Conservation (phyloP, 345 rosid species). For the Dipteronia dyeriana region DNA sequence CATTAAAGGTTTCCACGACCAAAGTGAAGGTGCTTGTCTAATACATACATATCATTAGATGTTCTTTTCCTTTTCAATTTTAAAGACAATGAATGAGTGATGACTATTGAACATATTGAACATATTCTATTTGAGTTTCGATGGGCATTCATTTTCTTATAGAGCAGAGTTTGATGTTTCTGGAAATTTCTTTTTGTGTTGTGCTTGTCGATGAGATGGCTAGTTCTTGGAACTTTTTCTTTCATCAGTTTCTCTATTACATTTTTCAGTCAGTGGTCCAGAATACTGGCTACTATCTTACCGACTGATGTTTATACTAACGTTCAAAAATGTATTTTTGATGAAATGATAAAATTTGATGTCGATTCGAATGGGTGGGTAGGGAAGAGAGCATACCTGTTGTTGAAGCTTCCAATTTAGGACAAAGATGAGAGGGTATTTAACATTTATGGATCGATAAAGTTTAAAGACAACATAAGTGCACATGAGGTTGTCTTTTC, state of each 20-base stretch:
- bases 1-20: constrained; percentile 58
- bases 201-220: background rate
- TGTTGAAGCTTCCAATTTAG: too few species aligned
- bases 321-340: too few species aligned
- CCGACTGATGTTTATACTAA: too few species aligned
- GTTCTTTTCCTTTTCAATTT: background rate
- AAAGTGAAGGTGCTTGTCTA: constrained; percentile 52
- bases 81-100: background rate
- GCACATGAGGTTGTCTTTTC: too few species aligned
- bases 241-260: background rate
- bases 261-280: background rate
- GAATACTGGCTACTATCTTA: too few species aligned
- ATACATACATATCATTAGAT: background rate
- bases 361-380: too few species aligned
- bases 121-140: background rate
- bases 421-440: too few species aligned
- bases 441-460: too few species aligned
- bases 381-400: too few species aligned
- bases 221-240: background rate
- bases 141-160: background rate
- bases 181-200: background rate
- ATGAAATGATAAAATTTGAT: too few species aligned
- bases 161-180: background rate
- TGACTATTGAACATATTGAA: background rate
- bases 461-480: too few species aligned